Conservation (phyloP, 2,329 filamentous ascomycete genomes). For the Trichoderma endophyticum region DNA sequence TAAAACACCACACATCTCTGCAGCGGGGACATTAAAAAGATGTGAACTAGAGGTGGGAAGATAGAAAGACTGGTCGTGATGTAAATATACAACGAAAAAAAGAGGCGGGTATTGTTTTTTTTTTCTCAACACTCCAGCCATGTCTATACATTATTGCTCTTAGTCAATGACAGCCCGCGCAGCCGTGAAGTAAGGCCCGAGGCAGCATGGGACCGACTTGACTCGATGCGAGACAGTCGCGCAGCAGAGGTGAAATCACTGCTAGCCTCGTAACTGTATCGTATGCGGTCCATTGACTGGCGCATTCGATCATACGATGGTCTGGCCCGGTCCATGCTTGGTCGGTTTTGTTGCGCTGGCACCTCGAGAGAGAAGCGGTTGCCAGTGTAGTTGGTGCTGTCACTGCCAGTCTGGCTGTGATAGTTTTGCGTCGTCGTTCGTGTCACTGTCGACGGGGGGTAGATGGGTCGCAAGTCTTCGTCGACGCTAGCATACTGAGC, state of each 20-base stretch:
- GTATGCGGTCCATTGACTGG: conserved; percentile 79
- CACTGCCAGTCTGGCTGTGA: conserved; percentile 85
- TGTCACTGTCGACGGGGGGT: conserved; percentile 84
- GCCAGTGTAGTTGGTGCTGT: conserved; percentile 84
- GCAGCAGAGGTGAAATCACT: conserved; percentile 90
- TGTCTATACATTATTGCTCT: conserved; percentile 38
- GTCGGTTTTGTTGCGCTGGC: conserved; percentile 37
- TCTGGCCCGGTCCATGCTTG: conserved; percentile 65
- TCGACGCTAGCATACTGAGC: conserved; percentile 63
- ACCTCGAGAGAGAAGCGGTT: conserved; percentile 54
- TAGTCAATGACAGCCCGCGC: conserved; percentile 43
- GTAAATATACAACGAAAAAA: conserved; percentile 30
- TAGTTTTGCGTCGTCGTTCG: conserved; percentile 70
- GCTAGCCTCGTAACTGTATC: conserved; percentile 81
- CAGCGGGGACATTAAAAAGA: neutral
- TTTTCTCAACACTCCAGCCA: conserved; percentile 10
- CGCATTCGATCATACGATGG: conserved; percentile 88
- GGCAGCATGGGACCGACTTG: conserved; percentile 50
- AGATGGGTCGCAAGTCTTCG: conserved; percentile 89
- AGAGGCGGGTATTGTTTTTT: neutral
- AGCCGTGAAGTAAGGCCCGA: conserved; percentile 36
- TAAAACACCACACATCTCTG: conserved; percentile 30
- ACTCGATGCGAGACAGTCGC: conserved; percentile 79
- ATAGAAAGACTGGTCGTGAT: conserved; percentile 22
- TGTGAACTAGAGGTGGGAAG: neutral